Evolutionary conservation across 2,329 filamentous ascomycete species (phyloP).

Genomic region (Fusarium floridanum): DNA sequence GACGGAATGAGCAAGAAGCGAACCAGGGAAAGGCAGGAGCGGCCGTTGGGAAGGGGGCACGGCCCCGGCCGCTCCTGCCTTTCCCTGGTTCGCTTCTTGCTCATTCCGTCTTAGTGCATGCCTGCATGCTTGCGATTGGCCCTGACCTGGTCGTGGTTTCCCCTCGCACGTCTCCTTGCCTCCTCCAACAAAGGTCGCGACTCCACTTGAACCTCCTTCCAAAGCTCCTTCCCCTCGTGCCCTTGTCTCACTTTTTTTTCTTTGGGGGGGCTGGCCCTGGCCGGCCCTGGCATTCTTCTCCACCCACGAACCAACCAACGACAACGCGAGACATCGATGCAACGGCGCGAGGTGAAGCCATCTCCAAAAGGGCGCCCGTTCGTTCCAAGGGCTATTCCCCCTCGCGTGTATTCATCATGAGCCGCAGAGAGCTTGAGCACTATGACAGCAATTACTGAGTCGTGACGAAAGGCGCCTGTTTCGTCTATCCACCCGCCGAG

Average conservation of each 20-base stretch:
- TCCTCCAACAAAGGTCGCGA: slow-evolving; percentile 18
- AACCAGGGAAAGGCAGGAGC: too few species aligned
- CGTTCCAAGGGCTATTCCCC: slow-evolving; percentile 21
- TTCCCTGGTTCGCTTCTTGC: slow-evolving; percentile 41
- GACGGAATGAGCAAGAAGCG: too few species aligned
- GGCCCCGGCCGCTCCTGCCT: slow-evolving; percentile 45
- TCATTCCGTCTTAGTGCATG: slow-evolving; percentile 36
- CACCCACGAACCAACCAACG: slow-evolving; percentile 44
- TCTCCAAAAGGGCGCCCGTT: slow-evolving; percentile 41
- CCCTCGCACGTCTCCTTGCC: slow-evolving; percentile 36
- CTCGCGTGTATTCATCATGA: slow-evolving; percentile 33
- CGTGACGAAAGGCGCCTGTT: slow-evolving; percentile 25
- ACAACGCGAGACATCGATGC: slow-evolving; percentile 42
- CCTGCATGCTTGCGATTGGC: slow-evolving; percentile 25
- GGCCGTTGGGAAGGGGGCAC: slow-evolving; percentile 47
- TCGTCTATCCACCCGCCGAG: slow-evolving; percentile 17
- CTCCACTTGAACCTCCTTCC: slow-evolving; percentile 16
- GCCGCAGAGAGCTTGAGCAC: slow-evolving; percentile 13
- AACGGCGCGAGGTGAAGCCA: slow-evolving; percentile 44
- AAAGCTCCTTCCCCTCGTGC: slow-evolving; percentile 35
- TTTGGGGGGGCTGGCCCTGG: slow-evolving; percentile 27
- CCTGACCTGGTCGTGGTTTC: slow-evolving; percentile 19
- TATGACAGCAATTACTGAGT: slow-evolving; percentile 26
- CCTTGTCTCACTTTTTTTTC: slow-evolving; percentile 40
- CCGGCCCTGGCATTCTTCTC: slow-evolving; percentile 36